phyloP scores from a whole-genome alignment of 345 rosid species.

The Syzygium aqueum region DNA sequence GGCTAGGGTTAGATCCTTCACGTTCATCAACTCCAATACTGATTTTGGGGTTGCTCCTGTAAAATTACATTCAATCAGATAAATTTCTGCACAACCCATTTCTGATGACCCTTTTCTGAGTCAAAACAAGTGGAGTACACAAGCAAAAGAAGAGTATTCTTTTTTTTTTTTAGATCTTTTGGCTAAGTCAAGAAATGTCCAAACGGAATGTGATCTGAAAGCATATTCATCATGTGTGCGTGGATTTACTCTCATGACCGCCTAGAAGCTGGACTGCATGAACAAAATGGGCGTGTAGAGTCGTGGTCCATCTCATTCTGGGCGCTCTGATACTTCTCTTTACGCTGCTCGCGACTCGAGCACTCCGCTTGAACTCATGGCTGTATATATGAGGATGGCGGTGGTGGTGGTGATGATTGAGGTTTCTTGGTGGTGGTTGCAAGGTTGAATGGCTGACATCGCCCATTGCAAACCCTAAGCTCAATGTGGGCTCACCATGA shows the following conservation, averaged over 20 bases:
- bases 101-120: not conserved
- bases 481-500: slow-evolving; percentile 37
- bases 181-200: not conserved
- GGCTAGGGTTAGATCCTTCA: slow-evolving; percentile 98
- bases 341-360: slow-evolving; percentile 29
- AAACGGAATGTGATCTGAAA: not conserved
- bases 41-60: slow-evolving; percentile 98
- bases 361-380: slow-evolving; percentile 70
- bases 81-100: not conserved
- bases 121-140: not conserved
- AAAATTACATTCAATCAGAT: not conserved
- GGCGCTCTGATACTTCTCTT: slow-evolving; percentile 84
- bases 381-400: slow-evolving; percentile 62
- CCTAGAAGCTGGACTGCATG: slow-evolving; percentile 98
- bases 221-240: not conserved
- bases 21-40: slow-evolving; percentile 97
- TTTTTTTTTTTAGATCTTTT: not conserved
- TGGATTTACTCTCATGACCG: slow-evolving; percentile 78
- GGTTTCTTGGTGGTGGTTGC: slow-evolving; percentile 6
- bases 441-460: not conserved
- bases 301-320: slow-evolving; percentile 97
- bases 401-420: slow-evolving; percentile 18
- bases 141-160: not conserved
- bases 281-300: slow-evolving; percentile 90
- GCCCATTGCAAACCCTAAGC: slow-evolving; percentile 39